Conservation (phyloP, 108 stramenopile genomes). For the Bacterosira constricta region DNA sequence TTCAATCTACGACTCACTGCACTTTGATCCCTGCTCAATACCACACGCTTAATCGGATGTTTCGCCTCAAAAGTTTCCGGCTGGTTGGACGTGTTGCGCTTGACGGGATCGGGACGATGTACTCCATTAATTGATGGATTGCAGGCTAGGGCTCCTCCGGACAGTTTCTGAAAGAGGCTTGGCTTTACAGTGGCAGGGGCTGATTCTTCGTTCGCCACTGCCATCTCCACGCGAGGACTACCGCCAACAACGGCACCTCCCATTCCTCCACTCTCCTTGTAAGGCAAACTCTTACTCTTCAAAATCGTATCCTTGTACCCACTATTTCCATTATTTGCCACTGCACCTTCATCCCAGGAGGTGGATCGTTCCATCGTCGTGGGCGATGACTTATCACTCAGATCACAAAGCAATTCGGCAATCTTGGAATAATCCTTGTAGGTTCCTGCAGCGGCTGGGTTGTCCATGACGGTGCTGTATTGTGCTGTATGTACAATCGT, state of each 20-base stretch:
- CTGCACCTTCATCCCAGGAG: too few species aligned
- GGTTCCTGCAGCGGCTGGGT: slow-evolving; percentile 20
- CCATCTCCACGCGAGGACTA: too few species aligned
- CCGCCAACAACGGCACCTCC: too few species aligned
- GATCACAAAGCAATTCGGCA: slow-evolving; percentile 33
- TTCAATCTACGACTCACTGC: slow-evolving; percentile 68
- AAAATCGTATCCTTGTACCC: too few species aligned
- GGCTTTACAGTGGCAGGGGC: slow-evolving; percentile 18
- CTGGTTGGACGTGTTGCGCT: slow-evolving; percentile 82
- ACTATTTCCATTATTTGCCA: too few species aligned
- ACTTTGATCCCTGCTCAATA: slow-evolving; percentile 70
- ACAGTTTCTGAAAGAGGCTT: slow-evolving; percentile 30
- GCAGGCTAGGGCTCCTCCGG: slow-evolving; percentile 23
- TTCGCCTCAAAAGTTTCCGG: slow-evolving; percentile 75
- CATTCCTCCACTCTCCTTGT: slow-evolving; percentile 2
- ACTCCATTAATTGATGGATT: neutral
- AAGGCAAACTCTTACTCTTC: too few species aligned
- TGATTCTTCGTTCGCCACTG: slow-evolving; percentile 5
- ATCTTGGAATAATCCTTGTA: slow-evolving; percentile 42
- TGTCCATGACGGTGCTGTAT: neutral
- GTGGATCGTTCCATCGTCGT: slow-evolving; percentile 26
- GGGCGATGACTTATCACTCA: neutral
- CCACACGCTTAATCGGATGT: slow-evolving; percentile 65
- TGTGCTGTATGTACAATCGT: too few species aligned
- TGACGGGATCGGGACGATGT: slow-evolving; percentile 67